phyloP scores from a whole-genome alignment of 192 early-diverging fungal genomes.

The Entomortierella chlamydospora region DNA sequence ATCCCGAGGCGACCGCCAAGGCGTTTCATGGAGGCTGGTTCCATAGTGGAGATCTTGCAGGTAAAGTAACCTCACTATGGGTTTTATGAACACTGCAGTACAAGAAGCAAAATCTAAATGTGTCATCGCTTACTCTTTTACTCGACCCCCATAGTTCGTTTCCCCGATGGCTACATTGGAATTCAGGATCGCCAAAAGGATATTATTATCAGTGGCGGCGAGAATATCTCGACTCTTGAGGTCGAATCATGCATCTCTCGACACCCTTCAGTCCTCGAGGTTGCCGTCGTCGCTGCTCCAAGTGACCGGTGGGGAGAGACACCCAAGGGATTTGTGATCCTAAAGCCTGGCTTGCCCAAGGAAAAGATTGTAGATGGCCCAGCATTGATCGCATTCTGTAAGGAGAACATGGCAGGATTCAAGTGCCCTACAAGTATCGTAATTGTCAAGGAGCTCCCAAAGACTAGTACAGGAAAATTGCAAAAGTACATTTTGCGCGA shows the following conservation, averaged over 20 bases:
- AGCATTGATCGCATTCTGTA: constrained; percentile 54
- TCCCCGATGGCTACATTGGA: constrained; percentile 69
- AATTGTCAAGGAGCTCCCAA: constrained; percentile 61
- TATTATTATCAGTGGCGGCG: constrained; percentile 72
- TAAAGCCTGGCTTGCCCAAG: constrained; percentile 49
- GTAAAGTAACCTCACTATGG: not conserved
- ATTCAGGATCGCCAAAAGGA: constrained; percentile 71
- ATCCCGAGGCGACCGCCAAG: constrained; percentile 66
- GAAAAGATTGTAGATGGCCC: constrained; percentile 29
- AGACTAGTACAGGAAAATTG: constrained; percentile 63
- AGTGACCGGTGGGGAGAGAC: constrained; percentile 71
- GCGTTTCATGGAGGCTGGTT: constrained; percentile 67
- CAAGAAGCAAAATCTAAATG: not conserved
- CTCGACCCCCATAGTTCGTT: constrained; percentile 46
- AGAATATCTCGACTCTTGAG: constrained; percentile 69
- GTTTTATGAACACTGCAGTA: no score
- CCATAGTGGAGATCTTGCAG: constrained; percentile 70
- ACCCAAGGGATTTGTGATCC: constrained; percentile 65
- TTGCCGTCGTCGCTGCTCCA: constrained; percentile 67
- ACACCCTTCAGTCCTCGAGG: constrained; percentile 63
- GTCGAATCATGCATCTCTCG: constrained; percentile 64
- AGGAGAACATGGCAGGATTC: constrained; percentile 61
- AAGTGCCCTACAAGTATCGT: constrained; percentile 62
- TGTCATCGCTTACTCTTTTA: not conserved
- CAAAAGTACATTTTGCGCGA: constrained; percentile 68